Percentiles rank a stretch among this genome's conserved stretches.
Conservation (phyloP, 805 yeast genomes). For the Ogataea populi-albae region DNA sequence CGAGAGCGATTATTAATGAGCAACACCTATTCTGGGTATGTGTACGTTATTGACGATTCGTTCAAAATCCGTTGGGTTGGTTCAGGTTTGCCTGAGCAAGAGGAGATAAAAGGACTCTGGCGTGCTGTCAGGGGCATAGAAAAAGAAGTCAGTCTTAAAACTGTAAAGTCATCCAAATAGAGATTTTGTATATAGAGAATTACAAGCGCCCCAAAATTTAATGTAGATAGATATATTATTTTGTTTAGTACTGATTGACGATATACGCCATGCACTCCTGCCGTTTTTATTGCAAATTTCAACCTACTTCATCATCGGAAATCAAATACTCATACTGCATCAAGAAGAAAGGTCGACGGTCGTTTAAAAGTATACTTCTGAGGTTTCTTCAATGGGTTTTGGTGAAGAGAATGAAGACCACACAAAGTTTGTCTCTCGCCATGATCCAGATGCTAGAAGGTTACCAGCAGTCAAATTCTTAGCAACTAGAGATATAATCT, state of each 20-base stretch:
- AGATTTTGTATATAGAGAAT: too few species aligned
- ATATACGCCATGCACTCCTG: too few species aligned
- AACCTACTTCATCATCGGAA: constrained; percentile 8
- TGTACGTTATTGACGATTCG: constrained; percentile 70
- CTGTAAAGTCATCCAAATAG: constrained; percentile 15
- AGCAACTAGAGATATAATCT: too few species aligned
- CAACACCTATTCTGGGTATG: constrained; percentile 79
- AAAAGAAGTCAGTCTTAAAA: constrained; percentile 37
- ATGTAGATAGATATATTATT: constrained; percentile 3
- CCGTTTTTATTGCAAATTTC: constrained; percentile 13
- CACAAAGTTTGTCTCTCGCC: constrained; percentile 18
- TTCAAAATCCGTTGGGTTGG: constrained; percentile 89
- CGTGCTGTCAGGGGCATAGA: constrained; percentile 59
- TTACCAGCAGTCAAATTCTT: constrained; percentile 1
- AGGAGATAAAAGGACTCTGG: constrained; percentile 64
- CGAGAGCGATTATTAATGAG: constrained; percentile 62
- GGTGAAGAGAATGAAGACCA: constrained; percentile 16
- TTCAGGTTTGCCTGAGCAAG: constrained; percentile 72
- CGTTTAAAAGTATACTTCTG: constrained; percentile 1
- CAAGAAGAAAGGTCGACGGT: constrained; percentile 1
- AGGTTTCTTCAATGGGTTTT: constrained; percentile 9
- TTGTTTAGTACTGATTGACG: too few species aligned
- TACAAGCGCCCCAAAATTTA: too few species aligned
- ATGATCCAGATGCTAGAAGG: constrained; percentile 16
- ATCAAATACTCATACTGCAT: constrained; percentile 12